Evolutionary conservation across 2,329 filamentous ascomycete genomes (phyloP), one percentile per base, ranked within the genome.

Genomic region (Onygenales sp.): DNA sequence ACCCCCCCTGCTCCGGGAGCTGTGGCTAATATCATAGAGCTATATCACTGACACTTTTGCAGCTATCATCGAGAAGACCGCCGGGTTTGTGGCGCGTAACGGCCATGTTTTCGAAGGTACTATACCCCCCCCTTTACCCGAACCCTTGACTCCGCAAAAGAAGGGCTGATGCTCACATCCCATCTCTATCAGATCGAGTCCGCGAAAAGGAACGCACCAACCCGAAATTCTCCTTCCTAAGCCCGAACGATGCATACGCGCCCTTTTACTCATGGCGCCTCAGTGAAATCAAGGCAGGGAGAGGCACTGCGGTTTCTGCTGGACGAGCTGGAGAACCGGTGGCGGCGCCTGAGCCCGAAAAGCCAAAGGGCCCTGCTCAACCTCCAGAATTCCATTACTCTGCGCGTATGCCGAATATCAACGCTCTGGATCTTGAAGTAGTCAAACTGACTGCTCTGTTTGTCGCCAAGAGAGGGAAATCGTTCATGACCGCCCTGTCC

Each of bases 371-470:
- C 21, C 92, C 92, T 7, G 84, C 86, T 43, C 84, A 91, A 64
- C 93, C 93, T 13, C 81, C 87, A 54, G 86, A 91, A 63, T 97
- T 94, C 66, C 82, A 87, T 61, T 98, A 96, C 74, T 95, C 89
- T 53, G 91, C 93, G 61, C 87, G 91, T 67, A 95, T 97, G 89
- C 93, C 93, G 54, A 92, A 91, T 61, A 95, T 98, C 73, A 95
- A 86, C 72, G 89, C 94, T 59, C 88, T 95, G 70, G 93, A 98
- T 77, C 75, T 97, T 57, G 83, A 84, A 51, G 77, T 85, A 27
- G 74, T 84, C 55, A 80, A 78, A 58, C 72, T 95, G 65, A 95
- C 92, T 38, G 93, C 93, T 17, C 77, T 95, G 31, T 96, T 93
- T 70, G 89, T 92, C 49, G 93, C 93, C 51, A 91, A 92, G 72